Evolutionary conservation across 805 yeast genomes (phyloP), one percentile per base, ranked within the genome.

Genomic region (Hanseniaspora valbyensis): DNA sequence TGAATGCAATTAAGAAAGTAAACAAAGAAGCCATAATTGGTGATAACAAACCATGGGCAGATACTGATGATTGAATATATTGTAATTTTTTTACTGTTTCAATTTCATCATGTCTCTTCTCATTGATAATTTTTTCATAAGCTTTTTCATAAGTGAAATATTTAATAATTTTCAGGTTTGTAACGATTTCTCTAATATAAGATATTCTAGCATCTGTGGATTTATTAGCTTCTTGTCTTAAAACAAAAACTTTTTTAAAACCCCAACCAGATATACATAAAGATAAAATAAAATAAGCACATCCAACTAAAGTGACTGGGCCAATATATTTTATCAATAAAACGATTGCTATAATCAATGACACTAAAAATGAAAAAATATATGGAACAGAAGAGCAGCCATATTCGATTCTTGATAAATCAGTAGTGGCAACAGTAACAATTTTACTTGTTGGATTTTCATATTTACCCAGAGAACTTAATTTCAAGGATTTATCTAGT

Each of bases 71-170:
- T 28, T 44, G 53, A 30, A 77, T 62, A 39, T 79, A 69, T 59
- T 83, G 89, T 70, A 86, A 75, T 49, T 66, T 69, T 54, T 78
- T 72, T 53, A 89, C 73, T 45, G 70, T 68, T 3, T 59, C 57
- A 74, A 84, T 79, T 65, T 88, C 96, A 19, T 68, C 60, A 0
- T 61, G 58, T 61, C 96, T 75, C 25, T 76, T 69, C 12, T 69
- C 71, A 14, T 76, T 59, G 32, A 89, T 73, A 48, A 73, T 68
- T 9, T 71, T 63, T 49, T 72, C 71, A 61, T 86, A 89, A 0
- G 96, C 88, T 29, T 71, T 71, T 66, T 89, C 96, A 96, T 96
- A 89, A 1, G 94, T 84, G 62, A 88, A 89, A 62, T 75, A 83
- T 67, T 89, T 89, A 63, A 89, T 84, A 69, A 82, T 74, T 60